Conservation (phyloP, 352 stramenopile genomes). For the Phytophthora sansomeana region DNA sequence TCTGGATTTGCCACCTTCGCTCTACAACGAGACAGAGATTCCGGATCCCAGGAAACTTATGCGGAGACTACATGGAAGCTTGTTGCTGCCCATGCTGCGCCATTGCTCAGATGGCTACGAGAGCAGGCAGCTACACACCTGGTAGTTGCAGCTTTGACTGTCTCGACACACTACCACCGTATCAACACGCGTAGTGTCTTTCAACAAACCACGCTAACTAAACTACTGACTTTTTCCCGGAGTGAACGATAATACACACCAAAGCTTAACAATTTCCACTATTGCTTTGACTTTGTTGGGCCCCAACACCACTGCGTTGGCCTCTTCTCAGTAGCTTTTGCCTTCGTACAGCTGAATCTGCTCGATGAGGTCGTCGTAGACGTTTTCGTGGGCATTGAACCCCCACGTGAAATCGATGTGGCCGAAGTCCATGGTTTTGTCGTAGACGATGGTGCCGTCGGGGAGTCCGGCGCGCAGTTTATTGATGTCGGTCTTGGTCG, state of each 20-base stretch:
- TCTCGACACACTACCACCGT: slow-evolving; percentile 40
- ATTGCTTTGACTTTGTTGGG: neutral
- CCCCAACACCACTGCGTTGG: neutral
- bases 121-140: slow-evolving; percentile 57
- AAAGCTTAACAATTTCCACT: slow-evolving; percentile 10
- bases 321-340: slow-evolving; percentile 35
- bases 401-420: slow-evolving; percentile 63
- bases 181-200: slow-evolving; percentile 19
- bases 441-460: slow-evolving; percentile 41
- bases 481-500: slow-evolving; percentile 40
- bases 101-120: slow-evolving; percentile 65
- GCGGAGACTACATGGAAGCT: slow-evolving; percentile 38
- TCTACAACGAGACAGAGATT: slow-evolving; percentile 45
- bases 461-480: slow-evolving; percentile 46
- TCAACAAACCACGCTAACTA: neutral
- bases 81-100: slow-evolving; percentile 58
- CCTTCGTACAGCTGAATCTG: slow-evolving; percentile 53
- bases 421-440: slow-evolving; percentile 46
- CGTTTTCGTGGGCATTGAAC: slow-evolving; percentile 37
- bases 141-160: slow-evolving; percentile 54
- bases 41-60: slow-evolving; percentile 49
- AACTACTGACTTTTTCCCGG: neutral
- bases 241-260: slow-evolving; percentile 21
- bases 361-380: slow-evolving; percentile 51
- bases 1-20: slow-evolving; percentile 51